These are phyloP conservation scores for Arachnomyces sp. DNA, from an alignment of 2,329 filamentous ascomycete genomes.

Conservation along the genomic window DNA sequence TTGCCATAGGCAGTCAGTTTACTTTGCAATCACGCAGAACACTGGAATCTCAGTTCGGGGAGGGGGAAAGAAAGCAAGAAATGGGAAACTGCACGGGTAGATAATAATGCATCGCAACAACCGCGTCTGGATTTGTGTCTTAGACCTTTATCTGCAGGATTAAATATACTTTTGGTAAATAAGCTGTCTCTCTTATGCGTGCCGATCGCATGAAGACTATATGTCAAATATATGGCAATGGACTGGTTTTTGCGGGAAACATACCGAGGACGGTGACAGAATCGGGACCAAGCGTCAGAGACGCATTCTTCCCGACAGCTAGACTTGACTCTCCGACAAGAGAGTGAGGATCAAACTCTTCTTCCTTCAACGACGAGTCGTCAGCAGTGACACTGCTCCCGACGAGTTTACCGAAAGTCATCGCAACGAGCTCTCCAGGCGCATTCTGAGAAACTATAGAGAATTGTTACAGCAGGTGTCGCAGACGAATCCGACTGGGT, in stretches of 20 bases:
- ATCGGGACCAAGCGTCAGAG: conserved; percentile 54
- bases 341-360: conserved; percentile 25
- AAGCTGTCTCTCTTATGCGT: neutral
- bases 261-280: conserved; percentile 53
- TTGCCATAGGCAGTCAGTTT: no score
- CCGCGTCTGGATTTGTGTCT: conserved; percentile 40
- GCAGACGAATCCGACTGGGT: no score
- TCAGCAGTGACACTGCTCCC: conserved; percentile 4
- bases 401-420: no score
- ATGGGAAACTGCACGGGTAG: conserved; percentile 36
- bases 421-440: no score
- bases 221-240: neutral
- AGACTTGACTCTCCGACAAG: conserved; percentile 41
- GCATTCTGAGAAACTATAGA: no score
- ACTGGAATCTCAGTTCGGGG: neutral
- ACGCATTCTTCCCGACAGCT: conserved; percentile 50
- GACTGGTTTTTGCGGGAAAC: conserved; percentile 9
- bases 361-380: conserved; percentile 24
- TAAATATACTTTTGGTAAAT: neutral
- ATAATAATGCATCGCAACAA: conserved; percentile 50
- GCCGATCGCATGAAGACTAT: neutral
- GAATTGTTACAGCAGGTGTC: no score
- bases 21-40: no score
- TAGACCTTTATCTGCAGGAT: conserved; percentile 45
- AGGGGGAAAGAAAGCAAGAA: neutral